Evolutionary conservation across 345 rosid species (phyloP).

Genomic region (Corchorus olitorius): DNA sequence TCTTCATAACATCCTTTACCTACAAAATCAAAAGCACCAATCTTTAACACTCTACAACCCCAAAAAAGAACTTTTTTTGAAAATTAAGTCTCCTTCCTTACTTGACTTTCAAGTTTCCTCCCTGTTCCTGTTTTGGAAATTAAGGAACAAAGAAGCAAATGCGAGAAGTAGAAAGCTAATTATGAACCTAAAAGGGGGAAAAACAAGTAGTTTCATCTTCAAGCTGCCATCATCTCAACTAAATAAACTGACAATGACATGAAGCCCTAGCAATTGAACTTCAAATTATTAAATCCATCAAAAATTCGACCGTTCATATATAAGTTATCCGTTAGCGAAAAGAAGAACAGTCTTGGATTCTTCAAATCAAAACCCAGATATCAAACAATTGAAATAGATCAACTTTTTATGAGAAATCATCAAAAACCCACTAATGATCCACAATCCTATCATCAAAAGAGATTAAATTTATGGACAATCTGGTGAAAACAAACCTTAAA

Average conservation of each 20-base stretch:
- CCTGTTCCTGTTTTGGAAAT: neutral
- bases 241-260: neutral
- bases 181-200: neutral
- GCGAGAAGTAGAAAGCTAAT: neutral
- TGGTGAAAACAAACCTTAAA: slow-evolving; percentile 59
- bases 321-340: neutral
- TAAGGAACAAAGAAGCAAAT: neutral
- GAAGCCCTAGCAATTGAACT: neutral
- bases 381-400: neutral
- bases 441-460: neutral
- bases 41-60: neutral
- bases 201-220: neutral
- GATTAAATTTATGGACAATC: slow-evolving; percentile 4
- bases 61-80: too few relatives aligned
- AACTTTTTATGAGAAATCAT: neutral
- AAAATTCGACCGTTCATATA: neutral
- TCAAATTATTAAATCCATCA: neutral
- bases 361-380: neutral
- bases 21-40: slow-evolving; percentile 22
- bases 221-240: neutral
- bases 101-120: slow-evolving; percentile 9
- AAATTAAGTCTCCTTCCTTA: neutral
- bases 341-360: neutral
- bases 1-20: slow-evolving; percentile 96
- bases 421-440: neutral